Evolutionary conservation across 1,139 yeast genomes (phyloP).

Genomic region (Candida tunisiensis): DNA sequence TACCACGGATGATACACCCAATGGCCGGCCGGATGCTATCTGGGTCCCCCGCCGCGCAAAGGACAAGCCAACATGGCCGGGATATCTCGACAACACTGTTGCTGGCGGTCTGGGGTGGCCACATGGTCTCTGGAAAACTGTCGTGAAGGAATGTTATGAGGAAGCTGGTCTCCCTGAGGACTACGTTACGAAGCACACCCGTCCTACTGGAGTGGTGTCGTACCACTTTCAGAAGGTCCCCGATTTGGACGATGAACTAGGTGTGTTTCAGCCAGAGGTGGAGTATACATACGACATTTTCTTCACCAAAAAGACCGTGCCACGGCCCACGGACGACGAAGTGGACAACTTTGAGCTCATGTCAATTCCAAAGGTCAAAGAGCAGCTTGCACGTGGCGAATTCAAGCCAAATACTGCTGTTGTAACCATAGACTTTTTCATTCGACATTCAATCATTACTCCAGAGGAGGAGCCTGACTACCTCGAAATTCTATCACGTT

Average conservation of each 20-base stretch:
- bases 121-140: slow-evolving; percentile 56
- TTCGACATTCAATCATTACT: slow-evolving; percentile 60
- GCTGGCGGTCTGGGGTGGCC: slow-evolving; percentile 94
- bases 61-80: slow-evolving; percentile 76
- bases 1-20: slow-evolving; percentile 17
- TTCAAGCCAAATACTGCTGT: slow-evolving; percentile 86
- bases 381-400: slow-evolving; percentile 30
- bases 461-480: slow-evolving; percentile 48
- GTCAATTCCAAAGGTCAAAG: slow-evolving; percentile 38
- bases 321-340: slow-evolving; percentile 74
- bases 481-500: slow-evolving; percentile 34
- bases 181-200: slow-evolving; percentile 30
- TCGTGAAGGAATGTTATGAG: slow-evolving; percentile 71
- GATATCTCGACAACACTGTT: slow-evolving; percentile 80
- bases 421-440: slow-evolving; percentile 64
- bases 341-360: slow-evolving; percentile 56
- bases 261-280: slow-evolving; percentile 74
- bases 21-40: slow-evolving; percentile 36
- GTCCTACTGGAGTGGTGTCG: slow-evolving; percentile 48
- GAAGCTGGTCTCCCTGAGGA: slow-evolving; percentile 65
- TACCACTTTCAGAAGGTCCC: slow-evolving; percentile 32
- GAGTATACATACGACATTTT: slow-evolving; percentile 62
- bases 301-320: slow-evolving; percentile 34
- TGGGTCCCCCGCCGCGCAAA: slow-evolving; percentile 80
- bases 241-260: slow-evolving; percentile 23